These are phyloP conservation scores for Thinopyrum elongatum DNA, from an alignment of 176 grass and related monocot species.

Conservation along the genomic window DNA sequence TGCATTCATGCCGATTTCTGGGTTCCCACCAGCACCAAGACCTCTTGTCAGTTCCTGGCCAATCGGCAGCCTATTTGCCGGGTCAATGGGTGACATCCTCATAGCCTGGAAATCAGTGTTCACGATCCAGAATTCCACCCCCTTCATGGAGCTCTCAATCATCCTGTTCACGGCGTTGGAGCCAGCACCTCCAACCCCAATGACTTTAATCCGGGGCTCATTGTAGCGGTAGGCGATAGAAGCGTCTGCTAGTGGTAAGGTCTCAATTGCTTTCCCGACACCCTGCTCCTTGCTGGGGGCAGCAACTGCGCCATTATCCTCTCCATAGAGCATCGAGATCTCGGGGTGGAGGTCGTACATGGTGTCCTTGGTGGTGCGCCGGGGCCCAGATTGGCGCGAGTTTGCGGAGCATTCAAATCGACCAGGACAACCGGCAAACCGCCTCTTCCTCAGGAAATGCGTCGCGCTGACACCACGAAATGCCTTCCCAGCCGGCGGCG, in stretches of 20 bases:
- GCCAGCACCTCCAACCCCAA: constrained; percentile 80
- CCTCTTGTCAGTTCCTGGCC: constrained; percentile 74
- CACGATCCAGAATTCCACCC: constrained; percentile 87
- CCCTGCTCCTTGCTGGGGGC: constrained; percentile 32
- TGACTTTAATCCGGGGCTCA: constrained; percentile 82
- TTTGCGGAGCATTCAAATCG: constrained; percentile 38
- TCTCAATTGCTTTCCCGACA: constrained; percentile 10
- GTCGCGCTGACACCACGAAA: background rate
- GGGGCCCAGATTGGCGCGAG: constrained; percentile 34
- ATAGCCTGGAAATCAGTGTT: constrained; percentile 92
- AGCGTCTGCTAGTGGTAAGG: background rate
- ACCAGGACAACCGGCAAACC: background rate
- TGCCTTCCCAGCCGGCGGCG: background rate
- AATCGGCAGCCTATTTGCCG: constrained; percentile 65
- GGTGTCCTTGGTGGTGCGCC: constrained; percentile 38
- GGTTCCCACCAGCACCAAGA: constrained; percentile 84
- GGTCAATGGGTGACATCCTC: constrained; percentile 64
- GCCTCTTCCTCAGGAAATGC: constrained; percentile 23
- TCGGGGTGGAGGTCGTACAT: constrained; percentile 70
- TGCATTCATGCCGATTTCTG: constrained; percentile 84
- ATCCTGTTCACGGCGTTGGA: constrained; percentile 90
- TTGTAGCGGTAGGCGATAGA: constrained; percentile 46
- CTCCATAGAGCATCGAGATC: constrained; percentile 66
- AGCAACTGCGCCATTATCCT: constrained; percentile 33
- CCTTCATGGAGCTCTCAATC: constrained; percentile 78